Evolutionary conservation across 176 grass and related monocot species (phyloP), one percentile per base, ranked within the genome.

Genomic region (Ensete ventricosum): DNA sequence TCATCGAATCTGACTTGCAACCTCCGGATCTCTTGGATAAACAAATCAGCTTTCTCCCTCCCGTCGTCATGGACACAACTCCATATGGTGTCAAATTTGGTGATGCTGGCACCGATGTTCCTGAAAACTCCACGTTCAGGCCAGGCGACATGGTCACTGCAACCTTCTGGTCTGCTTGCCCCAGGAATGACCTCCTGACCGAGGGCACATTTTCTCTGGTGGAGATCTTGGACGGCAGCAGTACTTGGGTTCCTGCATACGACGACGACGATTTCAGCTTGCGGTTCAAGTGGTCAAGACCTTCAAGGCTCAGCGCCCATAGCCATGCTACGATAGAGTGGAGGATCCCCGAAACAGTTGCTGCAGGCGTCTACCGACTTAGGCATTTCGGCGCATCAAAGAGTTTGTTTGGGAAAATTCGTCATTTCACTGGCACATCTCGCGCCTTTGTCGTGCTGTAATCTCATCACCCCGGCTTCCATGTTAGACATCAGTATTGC

Each of bases 381-480:
- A 91, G 90, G 73, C 95, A 99, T 86, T 99, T 82, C 54, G 95
- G 95, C 69, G 88, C 95, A 78, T 84, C 86, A 0, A 99, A 99
- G 81, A 77, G 82, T 52, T 74, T 99, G 62, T 11, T 99, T 53
- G 95, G 95, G 10, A 84, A 81, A 17, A 66, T 94, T 80, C 84
- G 75, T 6, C 88, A 94, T 87, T 99, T 99, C 50, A 99, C 95
- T 13, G 95, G 95, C 43, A 72, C 82, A 26, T 94, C 90, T 11
- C 84, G 82, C 9, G 95, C 95, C 1, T 99, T 99, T 52, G 88
- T 80, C 0, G 87, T 96, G 64, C 84, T 73, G 69, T 92, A 89
- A 4, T 43, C 34, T 43, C 34, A 43, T 43, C 34, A 0, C 34
- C 4, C 34, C 4, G 34, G 34, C 34, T 43, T 43, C 34, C 4